Conservation (phyloP, 495 filamentous ascomycete species). For the Aeminium ludgeri region DNA sequence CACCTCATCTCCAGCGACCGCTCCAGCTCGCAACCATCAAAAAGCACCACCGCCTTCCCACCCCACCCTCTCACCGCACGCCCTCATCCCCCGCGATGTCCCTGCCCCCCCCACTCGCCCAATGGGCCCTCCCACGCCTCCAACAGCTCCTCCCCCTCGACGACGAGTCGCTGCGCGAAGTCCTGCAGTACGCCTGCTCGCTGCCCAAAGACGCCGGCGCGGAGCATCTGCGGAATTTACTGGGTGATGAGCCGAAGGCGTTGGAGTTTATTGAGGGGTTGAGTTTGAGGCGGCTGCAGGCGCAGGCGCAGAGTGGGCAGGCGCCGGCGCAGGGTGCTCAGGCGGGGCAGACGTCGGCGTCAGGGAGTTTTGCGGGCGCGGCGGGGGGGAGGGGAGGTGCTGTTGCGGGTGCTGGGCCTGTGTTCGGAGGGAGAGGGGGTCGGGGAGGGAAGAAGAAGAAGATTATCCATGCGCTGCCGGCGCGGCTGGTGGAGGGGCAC, state of each 20-base stretch:
- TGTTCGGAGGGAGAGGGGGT: too few relatives aligned
- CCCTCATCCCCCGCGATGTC: too few relatives aligned
- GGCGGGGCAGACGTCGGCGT: constrained; percentile 35
- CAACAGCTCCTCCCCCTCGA: constrained; percentile 67
- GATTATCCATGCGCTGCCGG: constrained; percentile 39
- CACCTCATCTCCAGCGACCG: too few relatives aligned
- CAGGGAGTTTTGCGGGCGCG: not conserved
- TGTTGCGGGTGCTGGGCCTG: too few relatives aligned
- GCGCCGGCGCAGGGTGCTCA: constrained; percentile 14
- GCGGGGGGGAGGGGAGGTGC: not conserved
- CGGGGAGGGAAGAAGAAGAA: constrained; percentile 11
- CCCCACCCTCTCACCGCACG: too few relatives aligned
- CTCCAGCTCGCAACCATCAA: too few relatives aligned
- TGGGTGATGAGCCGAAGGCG: constrained; percentile 70
- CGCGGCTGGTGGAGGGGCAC: constrained; percentile 40
- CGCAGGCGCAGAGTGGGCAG: constrained; percentile 14
- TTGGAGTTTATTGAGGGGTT: constrained; percentile 87
- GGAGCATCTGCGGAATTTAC: constrained; percentile 69
- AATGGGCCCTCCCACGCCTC: constrained; percentile 50
- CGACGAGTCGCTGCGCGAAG: constrained; percentile 61
- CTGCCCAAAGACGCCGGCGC: constrained; percentile 57
- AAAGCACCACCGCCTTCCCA: too few relatives aligned
- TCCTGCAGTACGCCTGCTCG: constrained; percentile 60
- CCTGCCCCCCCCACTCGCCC: constrained; percentile 5
- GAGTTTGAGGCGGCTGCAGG: constrained; percentile 48